A percentile compares a stretch with the other conserved stretches of the same genome.
phyloP scores from a whole-genome alignment of 2,329 filamentous ascomycete species.

The Alternaria rosae region DNA sequence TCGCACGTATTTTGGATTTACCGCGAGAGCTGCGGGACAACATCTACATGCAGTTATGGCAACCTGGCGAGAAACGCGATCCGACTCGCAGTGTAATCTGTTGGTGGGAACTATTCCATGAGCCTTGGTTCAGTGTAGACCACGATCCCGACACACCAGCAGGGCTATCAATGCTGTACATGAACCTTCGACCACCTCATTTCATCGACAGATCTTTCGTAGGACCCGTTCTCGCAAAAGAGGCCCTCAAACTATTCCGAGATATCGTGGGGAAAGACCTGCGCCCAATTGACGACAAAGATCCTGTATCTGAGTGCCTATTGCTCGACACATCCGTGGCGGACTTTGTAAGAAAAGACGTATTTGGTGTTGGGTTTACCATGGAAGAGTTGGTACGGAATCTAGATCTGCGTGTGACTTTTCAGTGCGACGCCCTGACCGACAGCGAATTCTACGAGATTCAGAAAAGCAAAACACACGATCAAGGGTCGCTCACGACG shows the following conservation, averaged over 20 bases:
- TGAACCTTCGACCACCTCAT: slow-evolving; percentile 6
- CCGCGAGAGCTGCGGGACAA: slow-evolving; percentile 14
- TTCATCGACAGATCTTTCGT: slow-evolving; percentile 14
- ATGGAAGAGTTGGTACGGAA: slow-evolving; percentile 12
- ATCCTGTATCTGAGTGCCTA: slow-evolving; percentile 2
- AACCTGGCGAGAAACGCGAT: background rate
- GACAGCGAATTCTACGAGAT: background rate
- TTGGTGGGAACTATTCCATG: slow-evolving; percentile 10
- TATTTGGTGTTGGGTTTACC: slow-evolving; percentile 7
- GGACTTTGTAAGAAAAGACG: slow-evolving; percentile 12
- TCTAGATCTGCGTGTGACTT: slow-evolving; percentile 9
- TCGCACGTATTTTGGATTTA: slow-evolving; percentile 3
- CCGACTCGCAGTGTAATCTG: slow-evolving; percentile 7
- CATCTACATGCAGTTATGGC: slow-evolving; percentile 12
- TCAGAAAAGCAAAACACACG: background rate
- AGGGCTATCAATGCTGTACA: background rate
- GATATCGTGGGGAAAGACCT: slow-evolving; percentile 11
- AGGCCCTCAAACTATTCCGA: slow-evolving; percentile 6
- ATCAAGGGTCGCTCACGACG: background rate
- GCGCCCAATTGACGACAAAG: background rate
- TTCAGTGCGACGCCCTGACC: slow-evolving; percentile 8
- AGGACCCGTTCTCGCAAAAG: slow-evolving; percentile 1
- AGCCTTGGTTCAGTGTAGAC: slow-evolving; percentile 6
- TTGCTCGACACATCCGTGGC: slow-evolving; percentile 2
- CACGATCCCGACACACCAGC: background rate